Conservation (phyloP, 2,329 filamentous ascomycete species). For the Meredithiella fracta region DNA sequence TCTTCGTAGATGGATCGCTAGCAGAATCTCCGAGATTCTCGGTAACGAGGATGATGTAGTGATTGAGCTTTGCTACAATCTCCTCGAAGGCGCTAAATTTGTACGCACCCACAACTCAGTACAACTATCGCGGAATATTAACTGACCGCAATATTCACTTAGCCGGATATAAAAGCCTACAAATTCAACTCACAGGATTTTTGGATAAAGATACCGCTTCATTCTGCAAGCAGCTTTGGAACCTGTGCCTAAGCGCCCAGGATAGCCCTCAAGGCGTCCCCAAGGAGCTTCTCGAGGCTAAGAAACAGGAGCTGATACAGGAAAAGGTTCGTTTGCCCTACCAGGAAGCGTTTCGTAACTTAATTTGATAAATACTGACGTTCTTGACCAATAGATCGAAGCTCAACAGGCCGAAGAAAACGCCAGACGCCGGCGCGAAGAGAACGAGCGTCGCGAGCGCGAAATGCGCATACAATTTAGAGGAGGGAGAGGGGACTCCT, state of each 20-base stretch:
- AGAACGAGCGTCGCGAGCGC: slow-evolving; percentile 53
- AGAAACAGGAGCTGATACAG: slow-evolving; percentile 86
- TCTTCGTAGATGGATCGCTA: slow-evolving; percentile 67
- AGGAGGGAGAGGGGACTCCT: slow-evolving; percentile 36
- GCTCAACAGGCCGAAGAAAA: slow-evolving; percentile 69
- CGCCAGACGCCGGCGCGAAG: slow-evolving; percentile 52
- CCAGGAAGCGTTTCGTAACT: not conserved
- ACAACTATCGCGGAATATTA: slow-evolving; percentile 1
- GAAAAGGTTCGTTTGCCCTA: slow-evolving; percentile 52
- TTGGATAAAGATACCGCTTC: slow-evolving; percentile 76
- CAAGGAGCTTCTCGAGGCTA: slow-evolving; percentile 85
- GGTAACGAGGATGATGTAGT: slow-evolving; percentile 93
- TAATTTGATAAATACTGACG: not conserved
- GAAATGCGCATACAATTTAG: slow-evolving; percentile 41
- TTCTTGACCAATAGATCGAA: slow-evolving; percentile 42
- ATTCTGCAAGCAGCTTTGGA: slow-evolving; percentile 93
- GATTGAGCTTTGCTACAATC: slow-evolving; percentile 61
- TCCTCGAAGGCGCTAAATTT: slow-evolving; percentile 57
- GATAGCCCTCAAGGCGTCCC: slow-evolving; percentile 77
- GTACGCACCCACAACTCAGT: slow-evolving; percentile 32
- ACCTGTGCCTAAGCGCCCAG: slow-evolving; percentile 77
- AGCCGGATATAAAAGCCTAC: slow-evolving; percentile 95
- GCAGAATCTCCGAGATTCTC: slow-evolving; percentile 71
- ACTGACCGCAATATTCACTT: slow-evolving; percentile 9
- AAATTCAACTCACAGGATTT: slow-evolving; percentile 89